Conservation (phyloP, 306 rosid species). For the Aeschynomene evenia region DNA sequence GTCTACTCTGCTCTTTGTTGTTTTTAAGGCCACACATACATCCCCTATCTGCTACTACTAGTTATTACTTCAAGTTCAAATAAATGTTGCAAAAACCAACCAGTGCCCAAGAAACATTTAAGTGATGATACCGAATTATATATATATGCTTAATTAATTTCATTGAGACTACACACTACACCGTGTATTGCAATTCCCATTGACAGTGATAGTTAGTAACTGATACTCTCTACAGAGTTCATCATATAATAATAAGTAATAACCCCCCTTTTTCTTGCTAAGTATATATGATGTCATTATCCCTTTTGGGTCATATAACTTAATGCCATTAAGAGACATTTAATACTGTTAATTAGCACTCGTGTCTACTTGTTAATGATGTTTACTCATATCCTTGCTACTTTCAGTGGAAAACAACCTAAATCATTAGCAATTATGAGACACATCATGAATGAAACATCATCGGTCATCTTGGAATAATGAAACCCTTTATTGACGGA, state of each 20-base stretch:
- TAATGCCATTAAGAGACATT: background rate
- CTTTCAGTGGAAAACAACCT: constrained; percentile 11
- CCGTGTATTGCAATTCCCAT: background rate
- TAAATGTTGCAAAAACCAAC: constrained; percentile 16
- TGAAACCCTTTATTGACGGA: constrained; percentile 9
- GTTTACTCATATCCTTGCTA: background rate
- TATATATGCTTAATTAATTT: constrained; percentile 7
- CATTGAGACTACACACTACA: background rate
- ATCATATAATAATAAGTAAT: too few relatives aligned
- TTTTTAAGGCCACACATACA: constrained; percentile 19
- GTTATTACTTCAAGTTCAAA: constrained; percentile 27
- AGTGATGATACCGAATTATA: constrained; percentile 25
- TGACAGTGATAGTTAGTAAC: constrained; percentile 28
- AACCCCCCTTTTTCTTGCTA: background rate
- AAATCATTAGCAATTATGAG: constrained; percentile 36
- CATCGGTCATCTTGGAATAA: constrained; percentile 17
- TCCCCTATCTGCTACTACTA: constrained; percentile 17
- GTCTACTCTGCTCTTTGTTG: background rate
- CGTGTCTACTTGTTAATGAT: constrained; percentile 16
- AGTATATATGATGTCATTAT: constrained; percentile 21
- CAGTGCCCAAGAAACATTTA: constrained; percentile 31
- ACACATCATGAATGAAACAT: constrained; percentile 27
- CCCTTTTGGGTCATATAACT: constrained; percentile 9
- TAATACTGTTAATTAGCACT: constrained; percentile 16
- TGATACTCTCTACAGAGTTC: background rate